Base-by-base conservation (phyloP, 108 stramenopile genomes). In the Discostella stelligeroides region DNA sequence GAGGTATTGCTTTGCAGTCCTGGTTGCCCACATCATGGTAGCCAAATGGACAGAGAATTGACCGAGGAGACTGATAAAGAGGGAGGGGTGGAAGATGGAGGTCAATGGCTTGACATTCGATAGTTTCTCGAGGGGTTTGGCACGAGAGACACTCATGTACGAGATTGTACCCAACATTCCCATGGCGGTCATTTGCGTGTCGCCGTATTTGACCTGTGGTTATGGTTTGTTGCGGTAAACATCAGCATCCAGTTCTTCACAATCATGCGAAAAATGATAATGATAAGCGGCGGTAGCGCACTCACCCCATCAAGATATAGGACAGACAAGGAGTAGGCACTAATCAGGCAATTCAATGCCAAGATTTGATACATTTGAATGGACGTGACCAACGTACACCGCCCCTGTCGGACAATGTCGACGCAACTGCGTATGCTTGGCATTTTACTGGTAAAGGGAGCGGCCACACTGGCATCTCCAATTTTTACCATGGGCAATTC, bases 291-390 rank as follows among this genome's bases (percentile, higher is more conserved):
- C 21, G 3, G 9, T 53, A 13, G 13, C 21, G 51, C 48, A 53
- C 67, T 57, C 42, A 71, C 97, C 0, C 97, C 97, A 79, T 98
- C 97, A 46, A 99, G 84, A 73, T 96, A 97, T 20, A 99, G 91
- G 8, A 95, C 97, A 4, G 94, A 92, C 63, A 99, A 76, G 0
- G 95, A 95, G 77, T 99, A 99, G 27, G 98, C 97, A 51, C 92
- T 95, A 70, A 99, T 99, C 29, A 97, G 82, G 64, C 96, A 97
- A 71, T 97, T 94, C 50, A 99, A 85, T 8, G 95, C 96, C 84
- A 99, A 70, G 48, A 99, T 99, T 90, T 98, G 98, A 61, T 96
- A 93, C 92, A 93, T 94, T 84, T 94, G 92, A 59, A 96, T 86
- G 37, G 85, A 91, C 12, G 94, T 94, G 1, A 96, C 88, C 15